Evolutionary conservation across 2,329 filamentous ascomycete genomes (phyloP), one percentile per base, ranked within the genome.

Genomic region (Myriosclerotinia curreyana): DNA sequence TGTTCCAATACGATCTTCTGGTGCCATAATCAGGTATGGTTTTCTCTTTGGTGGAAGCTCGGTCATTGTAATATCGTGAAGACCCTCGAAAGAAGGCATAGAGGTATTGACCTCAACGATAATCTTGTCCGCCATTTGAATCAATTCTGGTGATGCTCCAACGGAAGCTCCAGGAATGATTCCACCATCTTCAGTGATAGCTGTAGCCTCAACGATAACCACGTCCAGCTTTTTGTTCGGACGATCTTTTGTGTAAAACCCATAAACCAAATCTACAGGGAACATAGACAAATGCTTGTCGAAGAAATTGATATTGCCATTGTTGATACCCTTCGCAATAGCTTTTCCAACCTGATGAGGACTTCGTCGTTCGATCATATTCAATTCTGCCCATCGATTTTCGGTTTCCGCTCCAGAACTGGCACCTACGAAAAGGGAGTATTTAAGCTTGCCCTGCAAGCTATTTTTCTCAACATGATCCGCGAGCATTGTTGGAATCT

Each of bases 261-360:
- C 90, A 75, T 95, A 95, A 76, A 94, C 89, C 69, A 96, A 80
- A 75, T 96, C 92, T 48, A 88, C 83, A 5, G 92, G 92, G 76
- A 96, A 96, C 92, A 96, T 96, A 77, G 88, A 92, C 74, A 96
- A 76, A 79, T 96, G 92, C 80, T 96, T 96, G 76, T 96, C 92
- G 75, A 96, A 96, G 78, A 96, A 96, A 68, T 94, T 87, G 78
- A 96, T 96, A 70, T 88, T 83, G 51, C 92, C 92, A 71, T 88
- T 86, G 76, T 96, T 96, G 79, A 96, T 96, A 12, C 92, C 92
- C 80, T 91, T 94, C 66, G 92, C 86, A 69, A 96, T 96, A 65
- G 90, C 84, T 80, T 96, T 96, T 74, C 92, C 92, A 66, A 96
- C 92, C 75, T 96, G 92, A 78, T 96, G 92, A 64, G 92, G 92